These are phyloP conservation scores for Pichia pseudocactophila DNA, from an alignment of 805 yeast species.

Conservation along the genomic window DNA sequence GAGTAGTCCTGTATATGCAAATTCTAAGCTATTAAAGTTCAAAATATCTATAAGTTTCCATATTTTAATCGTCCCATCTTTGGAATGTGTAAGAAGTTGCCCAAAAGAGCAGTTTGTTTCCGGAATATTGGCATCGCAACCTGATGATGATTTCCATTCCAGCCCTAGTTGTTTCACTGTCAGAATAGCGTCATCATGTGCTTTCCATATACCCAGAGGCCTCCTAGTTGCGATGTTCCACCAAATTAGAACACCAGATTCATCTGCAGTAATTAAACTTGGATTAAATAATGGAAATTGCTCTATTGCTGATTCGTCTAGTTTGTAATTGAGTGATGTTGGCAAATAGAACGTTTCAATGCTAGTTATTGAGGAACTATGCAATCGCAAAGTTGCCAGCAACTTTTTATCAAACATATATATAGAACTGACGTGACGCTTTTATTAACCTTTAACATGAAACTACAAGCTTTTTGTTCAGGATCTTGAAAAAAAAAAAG, in stretches of 20 bases:
- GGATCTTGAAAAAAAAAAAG: no score
- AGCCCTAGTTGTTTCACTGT: constrained; percentile 40
- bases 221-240: constrained; percentile 57
- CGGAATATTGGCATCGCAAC: constrained; percentile 10
- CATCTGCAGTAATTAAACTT: constrained; percentile 47
- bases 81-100: constrained; percentile 52
- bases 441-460: no score
- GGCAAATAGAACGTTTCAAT: constrained; percentile 9
- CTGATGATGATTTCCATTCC: constrained; percentile 16
- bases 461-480: no score
- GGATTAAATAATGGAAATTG: constrained; percentile 24
- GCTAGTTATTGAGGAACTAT: constrained; percentile 5
- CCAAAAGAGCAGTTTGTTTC: constrained; percentile 27
- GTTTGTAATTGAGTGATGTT: constrained; percentile 2
- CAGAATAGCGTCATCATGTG: constrained; percentile 44
- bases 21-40: constrained; percentile 5
- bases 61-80: constrained; percentile 47
- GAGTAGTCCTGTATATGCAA: constrained; percentile 9
- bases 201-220: constrained; percentile 49
- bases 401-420: constrained; percentile 26
- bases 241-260: constrained; percentile 50
- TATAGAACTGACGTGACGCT: no score
- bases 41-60: constrained; percentile 32
- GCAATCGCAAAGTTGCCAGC: constrained; percentile 8
- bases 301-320: neutral